These are phyloP conservation scores for Cercospora janseana DNA, from an alignment of 2,329 filamentous ascomycete species.

Conservation along the genomic window DNA sequence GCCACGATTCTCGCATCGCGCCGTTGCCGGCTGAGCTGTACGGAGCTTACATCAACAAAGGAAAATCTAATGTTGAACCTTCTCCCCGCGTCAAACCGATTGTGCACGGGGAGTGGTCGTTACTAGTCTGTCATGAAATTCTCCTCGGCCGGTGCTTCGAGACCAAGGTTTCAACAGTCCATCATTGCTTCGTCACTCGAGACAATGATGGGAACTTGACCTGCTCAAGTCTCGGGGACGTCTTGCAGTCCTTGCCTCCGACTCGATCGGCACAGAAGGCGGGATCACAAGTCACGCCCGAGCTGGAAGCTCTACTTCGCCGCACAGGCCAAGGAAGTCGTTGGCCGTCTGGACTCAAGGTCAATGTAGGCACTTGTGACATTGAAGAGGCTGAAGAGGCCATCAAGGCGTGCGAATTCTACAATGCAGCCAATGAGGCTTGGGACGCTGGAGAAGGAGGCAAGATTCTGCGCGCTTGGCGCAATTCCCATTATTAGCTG, in stretches of 20 bases:
- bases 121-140: not conserved
- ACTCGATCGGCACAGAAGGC: not conserved
- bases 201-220: not conserved
- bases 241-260: not conserved
- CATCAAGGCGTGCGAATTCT: not conserved
- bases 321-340: too few species aligned
- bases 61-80: not conserved
- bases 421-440: not conserved
- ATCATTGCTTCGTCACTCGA: not conserved
- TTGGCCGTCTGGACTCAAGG: not conserved
- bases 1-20: not conserved
- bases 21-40: not conserved
- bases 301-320: not conserved
- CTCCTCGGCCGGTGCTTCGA: not conserved
- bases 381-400: not conserved
- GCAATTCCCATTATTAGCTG: too few species aligned
- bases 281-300: too few species aligned
- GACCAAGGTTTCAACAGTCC: not conserved
- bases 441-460: too few species aligned
- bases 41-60: not conserved
- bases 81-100: not conserved
- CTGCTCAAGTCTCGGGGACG: not conserved
- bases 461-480: too few species aligned
- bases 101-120: not conserved
- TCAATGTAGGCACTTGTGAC: not conserved